A percentile compares a stretch with the other conserved stretches of the same genome.
Conservation (phyloP, 441 rosid species). For the Erodium chrysanthum region DNA sequence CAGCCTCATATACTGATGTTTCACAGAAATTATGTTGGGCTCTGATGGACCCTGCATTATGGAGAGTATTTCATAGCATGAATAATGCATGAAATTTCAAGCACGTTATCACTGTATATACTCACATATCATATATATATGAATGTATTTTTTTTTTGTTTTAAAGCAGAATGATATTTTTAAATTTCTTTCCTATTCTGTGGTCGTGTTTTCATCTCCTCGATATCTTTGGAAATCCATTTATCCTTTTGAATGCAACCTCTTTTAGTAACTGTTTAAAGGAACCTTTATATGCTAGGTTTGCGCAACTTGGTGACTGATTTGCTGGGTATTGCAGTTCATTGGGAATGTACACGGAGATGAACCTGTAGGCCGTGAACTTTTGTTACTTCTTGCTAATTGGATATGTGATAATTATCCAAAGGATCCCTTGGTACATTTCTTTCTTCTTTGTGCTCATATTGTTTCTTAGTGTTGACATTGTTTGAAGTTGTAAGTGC, state of each 20-base stretch:
- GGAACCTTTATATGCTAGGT: conserved; percentile 6
- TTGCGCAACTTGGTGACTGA: conserved; percentile 19
- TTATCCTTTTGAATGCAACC: not conserved
- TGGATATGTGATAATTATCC: conserved; percentile 83
- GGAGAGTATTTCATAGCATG: too few species aligned
- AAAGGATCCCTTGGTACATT: conserved; percentile 66
- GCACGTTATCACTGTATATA: not conserved
- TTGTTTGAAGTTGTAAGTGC: not conserved
- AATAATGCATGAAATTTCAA: too few species aligned
- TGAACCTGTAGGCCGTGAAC: conserved; percentile 92
- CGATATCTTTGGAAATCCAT: not conserved
- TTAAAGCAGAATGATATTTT: not conserved
- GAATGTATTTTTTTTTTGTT: not conserved
- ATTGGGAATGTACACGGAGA: conserved; percentile 95
- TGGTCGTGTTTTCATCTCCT: not conserved
- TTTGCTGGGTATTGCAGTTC: conserved; percentile 39
- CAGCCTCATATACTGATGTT: too few species aligned
- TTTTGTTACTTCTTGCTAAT: conserved; percentile 63
- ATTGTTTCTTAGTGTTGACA: conserved; percentile 7
- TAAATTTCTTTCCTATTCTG: not conserved
- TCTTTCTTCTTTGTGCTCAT: conserved; percentile 17
- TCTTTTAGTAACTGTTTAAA: not conserved
- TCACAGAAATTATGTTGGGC: too few species aligned
- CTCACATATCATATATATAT: not conserved
- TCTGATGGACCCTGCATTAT: too few species aligned